Evolutionary conservation across 2,329 filamentous ascomycete species (phyloP), one percentile per base, ranked within the genome.

Genomic region (Hypoxylon sp.): DNA sequence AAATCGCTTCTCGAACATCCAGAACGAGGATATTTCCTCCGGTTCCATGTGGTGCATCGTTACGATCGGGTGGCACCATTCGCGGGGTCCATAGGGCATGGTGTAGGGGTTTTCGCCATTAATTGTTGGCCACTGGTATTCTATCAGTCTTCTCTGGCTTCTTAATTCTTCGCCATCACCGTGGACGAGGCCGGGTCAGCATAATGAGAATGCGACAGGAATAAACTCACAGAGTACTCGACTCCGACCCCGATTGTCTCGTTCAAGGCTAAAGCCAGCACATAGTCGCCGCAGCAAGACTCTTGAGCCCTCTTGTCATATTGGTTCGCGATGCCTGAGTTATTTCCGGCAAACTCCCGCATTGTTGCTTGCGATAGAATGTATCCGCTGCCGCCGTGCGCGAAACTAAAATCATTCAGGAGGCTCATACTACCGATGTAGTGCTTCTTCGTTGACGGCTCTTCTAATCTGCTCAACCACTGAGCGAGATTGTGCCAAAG

Each of bases 341-440:
- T 73, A 32, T 81, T 79, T 2, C 78, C 81, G 0, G 80, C 79
- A 37, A 87, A 82, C 21, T 78, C 78, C 53, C 82, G 75, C 82
- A 90, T 85, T 2, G 87, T 83, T 1, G 82, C 83, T 35, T 83
- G 79, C 27, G 85, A 88, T 31, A 89, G 69, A 27, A 86, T 70
- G 62, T 87, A 87, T 1, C 87, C 87, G 51, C 84, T 86, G 1
- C 87, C 87, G 3, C 87, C 87, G 69, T 89, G 87, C 1, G 79
- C 86, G 66, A 89, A 89, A 6, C 77, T 72, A 47, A 83, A 79
- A 24, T 75, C 75, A 17, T 77, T 75, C 39, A 86, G 73, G 52
- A 82, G 79, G 7, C 84, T 81, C 5, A 82, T 77, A 58, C 85
- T 86, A 11, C 87, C 87, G 11, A 88, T 75, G 70, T 88, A 88